Percentiles rank a stretch among this genome's conserved stretches.
These are phyloP conservation scores for Penicillium nucicola DNA, from an alignment of 495 filamentous ascomycete genomes.

Conservation along the genomic window DNA sequence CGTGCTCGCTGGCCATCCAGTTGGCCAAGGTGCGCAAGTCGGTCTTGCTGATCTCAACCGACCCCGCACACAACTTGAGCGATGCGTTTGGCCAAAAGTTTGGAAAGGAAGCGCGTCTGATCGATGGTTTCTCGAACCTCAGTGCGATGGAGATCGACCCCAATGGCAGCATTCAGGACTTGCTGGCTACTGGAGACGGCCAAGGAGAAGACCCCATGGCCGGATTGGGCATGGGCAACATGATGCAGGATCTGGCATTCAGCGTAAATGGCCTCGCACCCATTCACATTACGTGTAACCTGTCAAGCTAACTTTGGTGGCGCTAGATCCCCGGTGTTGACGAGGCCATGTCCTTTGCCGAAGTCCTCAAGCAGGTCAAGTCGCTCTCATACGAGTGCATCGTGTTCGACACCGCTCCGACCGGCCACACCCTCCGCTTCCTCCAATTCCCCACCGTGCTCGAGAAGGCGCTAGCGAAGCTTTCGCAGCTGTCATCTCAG, in stretches of 20 bases:
- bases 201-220: constrained; percentile 65
- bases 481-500: constrained; percentile 88
- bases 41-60: constrained; percentile 95
- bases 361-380: constrained; percentile 98
- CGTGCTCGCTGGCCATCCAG: constrained; percentile 96
- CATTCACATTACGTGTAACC: constrained; percentile 2
- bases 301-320: constrained; percentile 4
- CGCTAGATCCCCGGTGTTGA: constrained; percentile 93
- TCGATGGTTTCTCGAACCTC: constrained; percentile 89
- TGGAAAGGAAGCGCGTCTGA: constrained; percentile 91
- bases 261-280: constrained; percentile 49
- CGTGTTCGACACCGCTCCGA: constrained; percentile 98
- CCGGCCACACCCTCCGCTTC: constrained; percentile 98
- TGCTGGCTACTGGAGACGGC: constrained; percentile 78
- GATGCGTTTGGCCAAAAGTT: constrained; percentile 99
- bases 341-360: constrained; percentile 99
- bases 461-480: constrained; percentile 95
- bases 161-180: constrained; percentile 94
- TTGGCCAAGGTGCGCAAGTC: constrained; percentile 94
- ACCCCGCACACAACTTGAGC: constrained; percentile 96
- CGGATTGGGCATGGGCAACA: constrained; percentile 62
- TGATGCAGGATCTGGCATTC: constrained; percentile 73
- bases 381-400: constrained; percentile 98
- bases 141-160: constrained; percentile 99
- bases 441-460: constrained; percentile 97